A percentile compares a stretch with the other conserved stretches of the same genome.
These are phyloP conservation scores for Scenedesmus sp. DNA, from an alignment of 163 green algal species.

Conservation along the genomic window DNA sequence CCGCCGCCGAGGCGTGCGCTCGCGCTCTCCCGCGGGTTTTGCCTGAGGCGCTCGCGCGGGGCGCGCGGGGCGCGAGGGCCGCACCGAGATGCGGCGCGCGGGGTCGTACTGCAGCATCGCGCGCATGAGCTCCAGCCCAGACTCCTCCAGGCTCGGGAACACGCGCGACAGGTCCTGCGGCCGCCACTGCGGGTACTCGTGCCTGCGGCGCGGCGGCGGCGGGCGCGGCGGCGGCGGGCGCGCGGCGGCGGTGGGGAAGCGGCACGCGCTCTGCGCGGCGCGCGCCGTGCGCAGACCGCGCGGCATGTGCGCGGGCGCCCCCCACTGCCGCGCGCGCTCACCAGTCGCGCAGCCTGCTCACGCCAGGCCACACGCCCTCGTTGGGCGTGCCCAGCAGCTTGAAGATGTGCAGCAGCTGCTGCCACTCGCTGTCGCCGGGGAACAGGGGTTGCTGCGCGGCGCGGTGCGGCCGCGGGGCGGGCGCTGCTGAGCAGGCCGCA, in stretches of 20 bases:
- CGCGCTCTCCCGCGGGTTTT: too few relatives aligned
- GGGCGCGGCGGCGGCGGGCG: too few relatives aligned
- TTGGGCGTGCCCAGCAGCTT: slow-evolving; percentile 97
- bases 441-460: slow-evolving; percentile 87
- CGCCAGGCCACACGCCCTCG: slow-evolving; percentile 93
- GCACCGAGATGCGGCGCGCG: slow-evolving; percentile 88
- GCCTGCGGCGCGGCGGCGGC: slow-evolving; percentile 52
- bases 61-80: too few relatives aligned
- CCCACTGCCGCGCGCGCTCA: slow-evolving; percentile 36
- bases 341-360: slow-evolving; percentile 96
- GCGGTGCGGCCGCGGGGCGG: neutral
- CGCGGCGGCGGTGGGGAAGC: too few relatives aligned
- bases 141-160: slow-evolving; percentile 83
- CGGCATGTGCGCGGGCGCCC: too few relatives aligned
- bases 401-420: slow-evolving; percentile 99
- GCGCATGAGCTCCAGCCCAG: slow-evolving; percentile 91
- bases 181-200: slow-evolving; percentile 97
- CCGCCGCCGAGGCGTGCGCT: too few relatives aligned
- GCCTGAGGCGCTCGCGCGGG: too few relatives aligned
- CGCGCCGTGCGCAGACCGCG: too few relatives aligned
- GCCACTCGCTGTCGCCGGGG: slow-evolving; percentile 96
- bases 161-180: slow-evolving; percentile 81
- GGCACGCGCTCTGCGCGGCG: too few relatives aligned
- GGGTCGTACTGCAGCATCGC: slow-evolving; percentile 95
- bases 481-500: neutral